These are phyloP conservation scores for Arxiozyma bovina DNA, from an alignment of 1,139 yeast genomes.

Conservation along the genomic window DNA sequence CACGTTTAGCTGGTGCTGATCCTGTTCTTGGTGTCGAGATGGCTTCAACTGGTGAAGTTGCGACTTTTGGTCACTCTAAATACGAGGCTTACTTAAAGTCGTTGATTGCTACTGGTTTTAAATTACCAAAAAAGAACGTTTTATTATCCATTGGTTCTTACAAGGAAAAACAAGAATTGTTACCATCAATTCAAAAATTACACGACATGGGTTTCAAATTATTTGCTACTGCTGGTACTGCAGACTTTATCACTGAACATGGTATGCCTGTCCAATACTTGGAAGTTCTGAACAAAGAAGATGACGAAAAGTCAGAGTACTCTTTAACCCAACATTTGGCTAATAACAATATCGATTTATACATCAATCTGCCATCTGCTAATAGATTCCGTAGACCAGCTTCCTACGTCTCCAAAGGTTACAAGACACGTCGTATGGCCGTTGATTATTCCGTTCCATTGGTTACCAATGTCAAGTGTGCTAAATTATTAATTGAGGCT, in stretches of 20 bases:
- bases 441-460: slow-evolving; percentile 97
- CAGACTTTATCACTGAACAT: slow-evolving; percentile 94
- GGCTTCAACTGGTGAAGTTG: slow-evolving; percentile 99
- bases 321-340: slow-evolving; percentile 95
- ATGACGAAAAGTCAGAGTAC: slow-evolving; percentile 83
- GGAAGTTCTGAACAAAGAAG: slow-evolving; percentile 69
- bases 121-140: slow-evolving; percentile 89
- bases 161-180: slow-evolving; percentile 88
- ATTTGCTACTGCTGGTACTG: slow-evolving; percentile 98
- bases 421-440: slow-evolving; percentile 98
- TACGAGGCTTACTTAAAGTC: slow-evolving; percentile 96
- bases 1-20: slow-evolving; percentile 96
- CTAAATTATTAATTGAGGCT: slow-evolving; percentile 91
- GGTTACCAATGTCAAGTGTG: slow-evolving; percentile 96
- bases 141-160: slow-evolving; percentile 93
- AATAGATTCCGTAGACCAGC: slow-evolving; percentile 99
- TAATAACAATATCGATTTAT: slow-evolving; percentile 89
- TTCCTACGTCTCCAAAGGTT: slow-evolving; percentile 93
- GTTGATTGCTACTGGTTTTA: slow-evolving; percentile 89
- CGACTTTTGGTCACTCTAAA: slow-evolving; percentile 91
- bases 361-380: slow-evolving; percentile 92
- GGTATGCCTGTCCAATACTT: slow-evolving; percentile 89
- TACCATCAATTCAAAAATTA: slow-evolving; percentile 78
- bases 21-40: slow-evolving; percentile 97
- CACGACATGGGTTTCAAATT: slow-evolving; percentile 79